Evolutionary conservation across 148 eudicot genomes (phyloP).

Genomic region (Pharnaceum exiguum): DNA sequence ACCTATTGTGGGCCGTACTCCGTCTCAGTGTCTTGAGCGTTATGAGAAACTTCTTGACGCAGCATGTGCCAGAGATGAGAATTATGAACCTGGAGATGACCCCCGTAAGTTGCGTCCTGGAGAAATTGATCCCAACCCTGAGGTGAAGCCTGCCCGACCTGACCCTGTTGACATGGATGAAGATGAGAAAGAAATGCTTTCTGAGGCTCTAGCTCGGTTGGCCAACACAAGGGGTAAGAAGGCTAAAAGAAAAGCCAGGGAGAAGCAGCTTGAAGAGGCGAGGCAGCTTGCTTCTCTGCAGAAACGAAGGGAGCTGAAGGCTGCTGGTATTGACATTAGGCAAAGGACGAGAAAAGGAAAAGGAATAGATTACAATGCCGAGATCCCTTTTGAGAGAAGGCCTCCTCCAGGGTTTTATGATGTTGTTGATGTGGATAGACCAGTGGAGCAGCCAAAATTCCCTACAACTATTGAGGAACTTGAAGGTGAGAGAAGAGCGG

Average conservation of each 20-base stretch:
- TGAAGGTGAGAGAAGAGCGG: slow-evolving; percentile 92
- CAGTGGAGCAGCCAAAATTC: slow-evolving; percentile 72
- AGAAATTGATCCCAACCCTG: slow-evolving; percentile 98
- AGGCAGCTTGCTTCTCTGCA: slow-evolving; percentile 98
- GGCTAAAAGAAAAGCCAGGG: slow-evolving; percentile 98
- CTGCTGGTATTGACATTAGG: slow-evolving; percentile 89
- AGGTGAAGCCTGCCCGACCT: slow-evolving; percentile 97
- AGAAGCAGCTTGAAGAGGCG: slow-evolving; percentile 99
- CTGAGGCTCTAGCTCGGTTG: slow-evolving; percentile 94
- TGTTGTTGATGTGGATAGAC: slow-evolving; percentile 66
- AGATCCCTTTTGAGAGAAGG: slow-evolving; percentile 93
- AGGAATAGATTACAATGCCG: slow-evolving; percentile 97
- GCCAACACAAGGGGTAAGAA: slow-evolving; percentile 97
- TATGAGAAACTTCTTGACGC: slow-evolving; percentile 98
- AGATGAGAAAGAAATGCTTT: slow-evolving; percentile 99
- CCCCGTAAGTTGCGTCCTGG: slow-evolving; percentile 96
- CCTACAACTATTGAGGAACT: slow-evolving; percentile 95
- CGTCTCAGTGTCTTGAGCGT: slow-evolving; percentile 97
- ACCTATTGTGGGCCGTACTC: slow-evolving; percentile 98
- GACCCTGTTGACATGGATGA: slow-evolving; percentile 99
- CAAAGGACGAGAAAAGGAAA: slow-evolving; percentile 86
- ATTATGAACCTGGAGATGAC: slow-evolving; percentile 91
- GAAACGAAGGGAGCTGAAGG: slow-evolving; percentile 96
- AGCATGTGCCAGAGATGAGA: slow-evolving; percentile 89
- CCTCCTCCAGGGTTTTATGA: slow-evolving; percentile 97